Percentiles rank a stretch among this genome's conserved stretches.
Conservation (phyloP, 768 basidiomycete species). For the Mycena crocata region DNA sequence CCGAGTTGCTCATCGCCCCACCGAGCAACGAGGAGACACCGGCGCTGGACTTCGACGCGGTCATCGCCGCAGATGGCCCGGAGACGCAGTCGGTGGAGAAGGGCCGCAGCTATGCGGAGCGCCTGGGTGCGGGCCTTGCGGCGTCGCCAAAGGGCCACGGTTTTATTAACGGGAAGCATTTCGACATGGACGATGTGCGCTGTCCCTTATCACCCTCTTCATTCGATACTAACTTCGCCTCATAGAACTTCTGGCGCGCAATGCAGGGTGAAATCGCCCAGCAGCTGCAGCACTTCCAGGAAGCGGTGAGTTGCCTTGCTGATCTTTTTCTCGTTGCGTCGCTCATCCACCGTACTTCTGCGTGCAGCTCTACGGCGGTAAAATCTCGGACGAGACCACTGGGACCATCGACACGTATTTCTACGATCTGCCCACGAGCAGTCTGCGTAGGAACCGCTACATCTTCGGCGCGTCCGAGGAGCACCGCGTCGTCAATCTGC, state of each 20-base stretch:
- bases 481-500: conserved; percentile 66
- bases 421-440: conserved; percentile 86
- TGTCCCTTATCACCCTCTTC: neutral
- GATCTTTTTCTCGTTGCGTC: neutral
- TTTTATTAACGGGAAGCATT: conserved; percentile 92
- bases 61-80: conserved; percentile 47
- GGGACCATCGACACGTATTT: conserved; percentile 79
- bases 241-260: conserved; percentile 71
- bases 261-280: conserved; percentile 69
- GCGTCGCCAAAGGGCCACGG: conserved; percentile 66
- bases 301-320: conserved; percentile 63
- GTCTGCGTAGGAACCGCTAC: conserved; percentile 77
- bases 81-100: conserved; percentile 52
- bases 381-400: conserved; percentile 63
- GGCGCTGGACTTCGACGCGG: conserved; percentile 50
- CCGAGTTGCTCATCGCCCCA: neutral
- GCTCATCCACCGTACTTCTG: neutral
- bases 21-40: neutral
- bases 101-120: conserved; percentile 63
- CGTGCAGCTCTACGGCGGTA: conserved; percentile 66
- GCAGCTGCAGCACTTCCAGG: conserved; percentile 79
- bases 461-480: conserved; percentile 67
- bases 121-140: conserved; percentile 64
- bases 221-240: neutral
- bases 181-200: conserved; percentile 74